Evolutionary conservation across 371 early-diverging fungal genomes (phyloP).

Genomic region (Gilbertella persicaria): DNA sequence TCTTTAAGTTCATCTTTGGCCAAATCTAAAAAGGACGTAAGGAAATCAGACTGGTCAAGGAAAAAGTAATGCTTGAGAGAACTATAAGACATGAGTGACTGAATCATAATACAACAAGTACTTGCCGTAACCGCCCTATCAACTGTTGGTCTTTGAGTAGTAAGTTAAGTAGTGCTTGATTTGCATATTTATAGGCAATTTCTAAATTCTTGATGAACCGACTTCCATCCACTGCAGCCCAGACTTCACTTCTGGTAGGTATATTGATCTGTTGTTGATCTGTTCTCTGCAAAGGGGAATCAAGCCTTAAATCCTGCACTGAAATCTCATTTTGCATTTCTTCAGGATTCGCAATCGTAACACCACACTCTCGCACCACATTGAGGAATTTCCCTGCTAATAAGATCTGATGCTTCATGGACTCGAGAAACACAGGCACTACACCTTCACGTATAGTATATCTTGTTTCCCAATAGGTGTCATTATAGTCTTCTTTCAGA

Average conservation of each 20-base stretch:
- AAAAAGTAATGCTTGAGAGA: constrained; percentile 92
- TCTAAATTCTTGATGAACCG: constrained; percentile 76
- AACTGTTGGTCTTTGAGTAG: constrained; percentile 72
- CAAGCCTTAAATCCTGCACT: constrained; percentile 2
- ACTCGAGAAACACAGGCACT: constrained; percentile 79
- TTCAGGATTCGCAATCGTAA: constrained; percentile 51
- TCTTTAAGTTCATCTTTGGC: constrained; percentile 73
- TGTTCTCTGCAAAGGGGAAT: neutral
- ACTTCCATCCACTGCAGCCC: constrained; percentile 60
- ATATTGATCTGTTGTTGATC: neutral
- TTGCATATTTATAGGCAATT: constrained; percentile 75
- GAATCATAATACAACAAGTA: too few species aligned
- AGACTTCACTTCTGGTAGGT: constrained; percentile 46
- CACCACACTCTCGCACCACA: constrained; percentile 86
- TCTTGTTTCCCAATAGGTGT: constrained; percentile 84
- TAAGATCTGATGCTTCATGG: constrained; percentile 77
- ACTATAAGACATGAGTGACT: too few species aligned
- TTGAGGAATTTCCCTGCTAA: constrained; percentile 94
- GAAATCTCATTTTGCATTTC: constrained; percentile 37
- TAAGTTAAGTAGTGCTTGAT: constrained; percentile 68
- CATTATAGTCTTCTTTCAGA: constrained; percentile 73
- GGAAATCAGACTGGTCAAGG: constrained; percentile 90
- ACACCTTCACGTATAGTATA: constrained; percentile 67
- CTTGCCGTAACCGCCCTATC: constrained; percentile 65
- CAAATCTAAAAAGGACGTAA: constrained; percentile 92